Conservation (phyloP, 2,329 filamentous ascomycete genomes). For the Colletotrichum gloeosporioides region DNA sequence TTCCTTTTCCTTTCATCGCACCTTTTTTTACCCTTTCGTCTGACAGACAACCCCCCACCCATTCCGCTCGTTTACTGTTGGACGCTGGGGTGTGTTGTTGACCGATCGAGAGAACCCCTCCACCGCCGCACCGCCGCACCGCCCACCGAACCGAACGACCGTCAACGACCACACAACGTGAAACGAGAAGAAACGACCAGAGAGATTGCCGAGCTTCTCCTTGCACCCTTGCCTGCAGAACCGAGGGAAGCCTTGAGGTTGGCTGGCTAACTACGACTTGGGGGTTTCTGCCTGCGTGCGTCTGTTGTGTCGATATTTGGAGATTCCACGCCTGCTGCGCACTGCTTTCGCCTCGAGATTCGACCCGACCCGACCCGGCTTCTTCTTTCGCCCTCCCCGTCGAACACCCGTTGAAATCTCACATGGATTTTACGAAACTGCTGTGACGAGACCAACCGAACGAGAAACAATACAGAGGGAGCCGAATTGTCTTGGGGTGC, state of each 20-base stretch:
- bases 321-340: not conserved
- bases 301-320: not conserved
- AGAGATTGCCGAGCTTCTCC: not conserved
- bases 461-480: not conserved
- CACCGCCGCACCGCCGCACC: slow-evolving; percentile 1
- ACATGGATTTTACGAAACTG: not conserved
- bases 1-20: not conserved
- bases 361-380: not conserved
- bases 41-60: not conserved
- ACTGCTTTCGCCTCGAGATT: not conserved
- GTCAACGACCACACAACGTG: not conserved
- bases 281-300: not conserved
- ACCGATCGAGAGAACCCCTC: slow-evolving; percentile 9
- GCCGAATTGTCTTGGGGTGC: not conserved
- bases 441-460: not conserved
- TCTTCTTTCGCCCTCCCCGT: not conserved
- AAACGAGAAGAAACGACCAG: not conserved
- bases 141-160: not conserved
- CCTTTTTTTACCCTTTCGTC: not conserved
- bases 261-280: not conserved
- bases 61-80: slow-evolving; percentile 8
- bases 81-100: not conserved
- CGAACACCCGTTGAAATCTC: not conserved
- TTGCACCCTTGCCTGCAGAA: not conserved
- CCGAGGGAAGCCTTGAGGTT: not conserved